A percentile compares a stretch with the other conserved stretches of the same genome.
Conservation (phyloP, 331 rosid genomes). For the Arachis monticola region DNA sequence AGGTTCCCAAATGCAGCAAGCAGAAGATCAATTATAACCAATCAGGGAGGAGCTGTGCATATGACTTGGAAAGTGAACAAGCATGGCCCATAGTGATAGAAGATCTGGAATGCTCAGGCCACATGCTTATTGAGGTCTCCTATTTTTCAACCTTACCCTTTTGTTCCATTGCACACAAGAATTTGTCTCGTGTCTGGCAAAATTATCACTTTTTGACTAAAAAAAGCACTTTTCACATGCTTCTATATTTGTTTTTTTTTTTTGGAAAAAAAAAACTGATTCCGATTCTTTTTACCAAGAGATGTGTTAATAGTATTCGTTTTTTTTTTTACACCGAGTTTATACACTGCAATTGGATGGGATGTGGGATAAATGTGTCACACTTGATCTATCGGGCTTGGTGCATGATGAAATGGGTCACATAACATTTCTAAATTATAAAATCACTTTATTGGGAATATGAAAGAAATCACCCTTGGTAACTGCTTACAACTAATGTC, state of each 20-base stretch:
- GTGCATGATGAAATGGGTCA: no score
- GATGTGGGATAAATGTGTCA: no score
- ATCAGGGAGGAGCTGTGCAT: slow-evolving; percentile 72
- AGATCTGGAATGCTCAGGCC: slow-evolving; percentile 77
- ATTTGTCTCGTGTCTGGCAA: background rate
- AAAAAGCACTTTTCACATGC: no score
- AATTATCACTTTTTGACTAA: background rate
- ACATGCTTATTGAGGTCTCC: slow-evolving; percentile 80
- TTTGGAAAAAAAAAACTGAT: no score
- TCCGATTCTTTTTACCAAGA: no score
- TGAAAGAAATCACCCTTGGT: background rate
- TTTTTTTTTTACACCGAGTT: no score
- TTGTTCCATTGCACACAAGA: background rate
- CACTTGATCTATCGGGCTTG: no score
- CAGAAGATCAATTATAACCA: slow-evolving; percentile 34
- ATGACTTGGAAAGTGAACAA: slow-evolving; percentile 61
- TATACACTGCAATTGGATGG: no score
- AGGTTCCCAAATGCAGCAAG: slow-evolving; percentile 53
- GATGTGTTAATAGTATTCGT: no score
- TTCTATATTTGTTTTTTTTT: no score
- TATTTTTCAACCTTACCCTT: background rate
- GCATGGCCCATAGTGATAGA: slow-evolving; percentile 83
- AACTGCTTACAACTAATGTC: slow-evolving; percentile 21
- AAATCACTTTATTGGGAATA: no score
- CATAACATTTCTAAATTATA: no score